Base-by-base conservation (phyloP, 495 filamentous ascomycete genomes). In the Aspergillus egyptiacus region DNA sequence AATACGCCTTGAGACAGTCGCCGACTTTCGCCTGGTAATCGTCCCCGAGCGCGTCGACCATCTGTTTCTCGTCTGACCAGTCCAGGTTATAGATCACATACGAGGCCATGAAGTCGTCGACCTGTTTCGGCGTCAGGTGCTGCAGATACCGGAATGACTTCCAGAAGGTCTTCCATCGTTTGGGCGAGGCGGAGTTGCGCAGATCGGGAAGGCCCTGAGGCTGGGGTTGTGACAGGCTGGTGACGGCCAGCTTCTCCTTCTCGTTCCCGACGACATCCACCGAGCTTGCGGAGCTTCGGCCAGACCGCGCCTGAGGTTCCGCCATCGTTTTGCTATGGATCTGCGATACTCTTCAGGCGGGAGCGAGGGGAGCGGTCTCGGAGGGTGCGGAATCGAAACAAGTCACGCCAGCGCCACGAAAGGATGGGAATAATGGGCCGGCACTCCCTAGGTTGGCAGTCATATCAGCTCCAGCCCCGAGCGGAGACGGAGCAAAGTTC, bases 1-100 rank as follows among this genome's bases (percentile, higher is more conserved):
- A 83, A 63, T 83, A 83, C 18, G 78, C 66, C 31, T 74, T 67
- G 20, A 83, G 69, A 51, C 79, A 81, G 41, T 77, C 75, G 50
- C 78, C 80, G 13, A 83, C 80, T 32, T 71, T 74, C 45, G 75
- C 58, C 49, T 78, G 78, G 58, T 83, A 83, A 49, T 77, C 63
- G 9, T 74, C 70, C 5, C 80, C 80, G n/a, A 83, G 67, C 4
- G 62, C 67, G 42, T 74, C 70, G 34, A 72, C 62, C 80, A 83
- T 82, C 48, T 76, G 67, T 35, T 72, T 61, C 54, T 79, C 74
- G 56, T 83, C 68, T 33, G 70, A 73, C 80, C 80, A 83, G 59
- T 83, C 80, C 6, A 82, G 67, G 57, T 81, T 81, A 66, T 83
- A 82, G 54, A 83, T 82, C 56, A 80, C 69, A 54, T 83, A 83